Conservation (phyloP, 2,329 filamentous ascomycete species). For the Phyllosticta capitalensis region DNA sequence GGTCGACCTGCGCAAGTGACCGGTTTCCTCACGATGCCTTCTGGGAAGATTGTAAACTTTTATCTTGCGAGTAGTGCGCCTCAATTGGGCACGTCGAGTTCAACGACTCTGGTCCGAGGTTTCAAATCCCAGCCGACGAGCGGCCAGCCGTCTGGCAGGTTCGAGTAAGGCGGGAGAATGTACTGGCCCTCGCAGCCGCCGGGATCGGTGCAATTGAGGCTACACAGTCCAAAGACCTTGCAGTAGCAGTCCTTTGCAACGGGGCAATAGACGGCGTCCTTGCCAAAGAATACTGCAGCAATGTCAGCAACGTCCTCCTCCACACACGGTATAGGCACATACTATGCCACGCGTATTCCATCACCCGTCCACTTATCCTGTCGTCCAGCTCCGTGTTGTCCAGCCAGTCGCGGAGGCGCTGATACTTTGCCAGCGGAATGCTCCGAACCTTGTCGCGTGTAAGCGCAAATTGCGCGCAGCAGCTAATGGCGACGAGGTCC, state of each 20-base stretch:
- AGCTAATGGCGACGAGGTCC: conserved; percentile 39
- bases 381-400: conserved; percentile 38
- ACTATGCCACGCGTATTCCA: conserved; percentile 54
- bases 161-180: conserved; percentile 47
- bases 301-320: neutral
- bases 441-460: conserved; percentile 38
- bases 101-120: conserved; percentile 16
- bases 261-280: conserved; percentile 48
- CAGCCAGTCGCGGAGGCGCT: conserved; percentile 41
- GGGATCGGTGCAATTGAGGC: conserved; percentile 32
- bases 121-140: conserved; percentile 43
- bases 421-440: conserved; percentile 40
- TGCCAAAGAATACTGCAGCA: conserved; percentile 29
- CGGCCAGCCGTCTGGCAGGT: conserved; percentile 54
- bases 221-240: conserved; percentile 54
- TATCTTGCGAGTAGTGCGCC: neutral
- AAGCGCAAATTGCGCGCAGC: conserved; percentile 48
- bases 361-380: conserved; percentile 42
- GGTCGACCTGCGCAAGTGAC: neutral
- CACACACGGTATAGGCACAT: conserved; percentile 19
- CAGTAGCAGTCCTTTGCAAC: conserved; percentile 55
- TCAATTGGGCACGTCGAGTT: conserved; percentile 4
- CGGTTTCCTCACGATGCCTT: neutral
- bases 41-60: neutral
- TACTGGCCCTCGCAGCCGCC: conserved; percentile 50